A percentile compares a stretch with the other conserved stretches of the same genome.
Evolutionary conservation across 176 grass and related monocot species (phyloP).

Genomic region (Carex littledalei): DNA sequence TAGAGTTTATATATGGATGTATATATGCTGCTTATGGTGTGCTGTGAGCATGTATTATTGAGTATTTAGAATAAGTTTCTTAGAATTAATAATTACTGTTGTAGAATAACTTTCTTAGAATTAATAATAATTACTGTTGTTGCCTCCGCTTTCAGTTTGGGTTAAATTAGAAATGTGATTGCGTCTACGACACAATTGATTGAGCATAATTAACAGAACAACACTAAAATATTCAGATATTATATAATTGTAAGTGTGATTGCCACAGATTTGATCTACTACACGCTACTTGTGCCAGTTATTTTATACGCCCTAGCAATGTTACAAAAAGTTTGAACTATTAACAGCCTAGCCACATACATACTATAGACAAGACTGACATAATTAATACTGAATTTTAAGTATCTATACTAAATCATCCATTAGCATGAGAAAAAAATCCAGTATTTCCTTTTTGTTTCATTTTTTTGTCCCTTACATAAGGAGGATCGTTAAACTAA

Average conservation of each 20-base stretch:
- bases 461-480: neutral
- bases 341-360: too few species aligned
- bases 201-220: too few species aligned
- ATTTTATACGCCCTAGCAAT: too few species aligned
- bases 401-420: neutral
- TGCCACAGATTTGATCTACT: too few species aligned
- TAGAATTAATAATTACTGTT: neutral
- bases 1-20: neutral
- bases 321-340: too few species aligned
- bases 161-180: neutral
- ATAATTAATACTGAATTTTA: too few species aligned
- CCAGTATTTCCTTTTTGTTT: neutral
- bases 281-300: too few species aligned
- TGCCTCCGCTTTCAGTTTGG: neutral
- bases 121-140: neutral
- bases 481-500: neutral
- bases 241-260: neutral
- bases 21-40: neutral
- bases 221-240: too few species aligned
- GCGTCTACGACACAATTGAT: neutral
- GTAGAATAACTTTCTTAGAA: neutral
- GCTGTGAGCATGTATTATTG: neutral
- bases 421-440: neutral
- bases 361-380: too few species aligned
- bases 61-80: neutral